Base-by-base conservation (phyloP, 2,329 filamentous ascomycete genomes). In the Fusarium sp. region DNA sequence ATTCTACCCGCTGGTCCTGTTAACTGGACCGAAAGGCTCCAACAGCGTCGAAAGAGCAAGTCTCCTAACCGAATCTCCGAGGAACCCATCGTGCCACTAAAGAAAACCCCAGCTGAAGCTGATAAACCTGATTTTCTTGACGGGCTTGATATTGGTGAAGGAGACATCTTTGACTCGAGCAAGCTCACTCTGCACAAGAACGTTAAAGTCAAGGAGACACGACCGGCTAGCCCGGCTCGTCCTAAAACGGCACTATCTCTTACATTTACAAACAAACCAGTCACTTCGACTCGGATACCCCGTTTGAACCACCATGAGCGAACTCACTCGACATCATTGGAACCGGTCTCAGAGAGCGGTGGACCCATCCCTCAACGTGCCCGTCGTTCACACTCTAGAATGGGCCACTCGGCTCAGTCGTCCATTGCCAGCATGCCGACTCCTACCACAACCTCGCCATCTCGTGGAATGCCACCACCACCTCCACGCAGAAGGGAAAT, bases 111-210 rank as follows among this genome's bases (percentile, higher is more conserved):
- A 20, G 78, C 78, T 50, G 79, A 83, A 64, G 76, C 79, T 26
- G 85, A 88, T 30, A 83, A 83, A 57, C 93, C 97, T 47, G 94
- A 97, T 76, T 93, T 97, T 77, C 87, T 97, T 56, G 87, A 92
- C 28, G 95, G 92, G 40, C 87, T 99, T 62, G 96, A 98, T 58
- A 87, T 98, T 75, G 94, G 92, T 36, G 89, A 93, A 72, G 93
- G 90, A 8, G 92, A 95, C 69, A 86, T 93, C 16, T 93, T 98
- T 74, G 89, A 93, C 74, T 88, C 91, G 4, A 89, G 86, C 60
- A 97, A 95, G 78, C 85, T 93, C 42, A 95, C 91, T 1, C 83
- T 97, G 18, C 96, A 98, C 78, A 93, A 92, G 67, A 97, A 99
- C 77, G 88, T 99, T 70, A 94, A 95, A 77, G 86, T 97, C 74